Percentiles rank a stretch among this genome's conserved stretches.
Conservation (phyloP, 1,139 yeast genomes). For the Pneumocystis canis region DNA sequence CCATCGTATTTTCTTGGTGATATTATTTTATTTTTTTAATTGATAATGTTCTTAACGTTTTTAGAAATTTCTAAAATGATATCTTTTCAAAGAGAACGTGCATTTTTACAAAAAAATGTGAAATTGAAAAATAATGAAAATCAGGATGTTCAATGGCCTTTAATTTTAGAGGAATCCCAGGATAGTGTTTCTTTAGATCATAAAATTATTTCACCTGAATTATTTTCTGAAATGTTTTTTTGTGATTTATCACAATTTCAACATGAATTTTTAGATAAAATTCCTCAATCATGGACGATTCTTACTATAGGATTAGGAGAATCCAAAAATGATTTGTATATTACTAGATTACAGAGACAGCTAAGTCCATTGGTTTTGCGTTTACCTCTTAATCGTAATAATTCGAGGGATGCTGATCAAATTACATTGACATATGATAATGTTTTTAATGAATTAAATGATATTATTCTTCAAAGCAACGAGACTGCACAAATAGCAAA, state of each 20-base stretch:
- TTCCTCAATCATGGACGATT: constrained; percentile 44
- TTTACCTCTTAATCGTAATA: constrained; percentile 45
- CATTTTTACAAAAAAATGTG: background rate
- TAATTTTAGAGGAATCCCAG: background rate
- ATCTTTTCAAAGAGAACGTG: background rate
- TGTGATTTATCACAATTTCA: constrained; percentile 19
- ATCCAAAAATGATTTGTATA: constrained; percentile 40
- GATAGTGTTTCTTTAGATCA: background rate
- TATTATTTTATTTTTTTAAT: background rate
- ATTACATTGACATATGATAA: constrained; percentile 33
- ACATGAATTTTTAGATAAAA: constrained; percentile 13
- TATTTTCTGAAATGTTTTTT: background rate
- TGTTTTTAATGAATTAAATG: constrained; percentile 33
- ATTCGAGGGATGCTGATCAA: constrained; percentile 34
- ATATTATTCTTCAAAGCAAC: constrained; percentile 47
- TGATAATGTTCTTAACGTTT: background rate
- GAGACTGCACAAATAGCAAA: constrained; percentile 34
- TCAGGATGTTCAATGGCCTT: background rate
- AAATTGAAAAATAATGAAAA: background rate
- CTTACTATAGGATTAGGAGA: constrained; percentile 51
- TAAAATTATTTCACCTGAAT: background rate
- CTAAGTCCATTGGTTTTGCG: constrained; percentile 36
- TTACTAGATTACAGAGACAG: constrained; percentile 33
- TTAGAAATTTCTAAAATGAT: background rate
- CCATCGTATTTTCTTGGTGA: background rate